These are phyloP conservation scores for Didymella glomerata DNA, from an alignment of 2,329 filamentous ascomycete species.

Conservation along the genomic window DNA sequence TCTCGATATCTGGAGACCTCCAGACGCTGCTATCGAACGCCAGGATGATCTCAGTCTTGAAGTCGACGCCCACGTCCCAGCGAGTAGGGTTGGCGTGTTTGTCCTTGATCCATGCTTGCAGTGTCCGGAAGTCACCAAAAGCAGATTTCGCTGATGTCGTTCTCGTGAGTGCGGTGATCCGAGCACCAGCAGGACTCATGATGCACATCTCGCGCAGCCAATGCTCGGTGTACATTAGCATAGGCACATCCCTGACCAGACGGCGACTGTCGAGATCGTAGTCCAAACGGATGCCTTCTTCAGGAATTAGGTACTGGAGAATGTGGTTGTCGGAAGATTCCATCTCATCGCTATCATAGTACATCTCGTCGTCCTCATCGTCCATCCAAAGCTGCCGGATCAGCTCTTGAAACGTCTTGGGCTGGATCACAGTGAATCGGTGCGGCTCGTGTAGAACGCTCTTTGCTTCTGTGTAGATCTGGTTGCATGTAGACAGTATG, in stretches of 20 bases:
- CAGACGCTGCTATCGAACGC: neutral
- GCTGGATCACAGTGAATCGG: neutral
- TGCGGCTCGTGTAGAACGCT: neutral
- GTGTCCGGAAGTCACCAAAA: neutral
- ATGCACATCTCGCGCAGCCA: neutral
- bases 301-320: neutral
- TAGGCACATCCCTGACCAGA: neutral
- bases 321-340: neutral
- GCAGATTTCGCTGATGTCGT: neutral
- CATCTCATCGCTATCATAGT: neutral
- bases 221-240: neutral
- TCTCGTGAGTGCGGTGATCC: neutral
- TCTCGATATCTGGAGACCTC: neutral
- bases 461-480: neutral
- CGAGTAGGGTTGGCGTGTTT: neutral
- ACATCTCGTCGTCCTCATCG: neutral
- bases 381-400: neutral
- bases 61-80: neutral
- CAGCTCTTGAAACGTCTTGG: neutral
- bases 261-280: neutral
- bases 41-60: neutral
- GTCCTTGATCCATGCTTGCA: neutral
- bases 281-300: neutral
- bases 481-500: neutral
- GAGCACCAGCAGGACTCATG: neutral